Evolutionary conservation across 768 basidiomycete species (phyloP), one percentile per base, ranked within the genome.

Genomic region (Termitomyces heimii): DNA sequence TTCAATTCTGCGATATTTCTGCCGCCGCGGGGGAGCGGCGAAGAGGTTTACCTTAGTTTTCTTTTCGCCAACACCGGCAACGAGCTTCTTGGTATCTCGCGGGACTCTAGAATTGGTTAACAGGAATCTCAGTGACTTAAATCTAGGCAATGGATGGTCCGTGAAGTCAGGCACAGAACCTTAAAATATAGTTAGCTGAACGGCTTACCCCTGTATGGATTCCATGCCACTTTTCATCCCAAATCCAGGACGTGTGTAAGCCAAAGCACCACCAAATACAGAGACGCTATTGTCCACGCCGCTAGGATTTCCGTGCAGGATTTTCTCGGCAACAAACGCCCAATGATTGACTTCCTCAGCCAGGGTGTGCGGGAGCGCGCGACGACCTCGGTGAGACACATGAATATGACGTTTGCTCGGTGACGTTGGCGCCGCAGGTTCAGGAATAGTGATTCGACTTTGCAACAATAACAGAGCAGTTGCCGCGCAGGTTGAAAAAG

Each of bases 251-350:
- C 90, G 83, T 18, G 88, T 91, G 73, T 96, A 99, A 20, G 87
- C 84, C 62, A 98, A 77, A 28, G 94, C 97, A 48, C 96, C 96
- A 20, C 97, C 97, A 66, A 87, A 90, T 0, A 94, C 89, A 16
- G 91, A 82, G 35, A 98, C 92, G 20, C 94, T 90, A 70, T 99
- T 98, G 70, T 99, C 97, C 24, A 99, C 90, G 9, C 97, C 97
- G 64, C 93, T 96, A 3, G 97, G 97, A 66, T 90, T 98, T 0
- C 97, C 97, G 68, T 99, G 97, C 51, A 98, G 74, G 42, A 99
- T 88, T 72, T 98, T 98, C 75, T 99, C 97, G 12, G 88, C 82
- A 52, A 98, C 76, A 72, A 97, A 98, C 20, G 97, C 94, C 86
- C 94, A 98, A 47, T 80, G 78, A 71, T 99, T 98, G 62, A 95